Percentiles rank a stretch among this genome's conserved stretches.
phyloP scores from a whole-genome alignment of 225 moss, liverwort and hornwort genomes.

The Polytrichum commune region DNA sequence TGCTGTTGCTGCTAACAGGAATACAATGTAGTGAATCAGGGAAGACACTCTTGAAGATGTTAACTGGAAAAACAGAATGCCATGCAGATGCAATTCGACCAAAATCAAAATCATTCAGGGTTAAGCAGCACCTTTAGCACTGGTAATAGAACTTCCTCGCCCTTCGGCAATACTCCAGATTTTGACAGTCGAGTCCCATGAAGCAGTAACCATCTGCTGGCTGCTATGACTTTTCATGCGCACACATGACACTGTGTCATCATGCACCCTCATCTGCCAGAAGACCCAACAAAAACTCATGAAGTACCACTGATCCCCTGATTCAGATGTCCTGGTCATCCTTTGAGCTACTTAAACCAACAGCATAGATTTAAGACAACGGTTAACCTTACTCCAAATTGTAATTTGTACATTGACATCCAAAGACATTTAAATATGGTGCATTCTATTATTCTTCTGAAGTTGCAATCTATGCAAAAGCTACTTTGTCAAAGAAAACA shows the following conservation, averaged over 20 bases:
- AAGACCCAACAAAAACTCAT: conserved; percentile 6
- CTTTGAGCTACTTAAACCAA: too few species aligned
- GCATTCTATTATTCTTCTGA: too few species aligned
- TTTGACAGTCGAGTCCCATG: conserved; percentile 95
- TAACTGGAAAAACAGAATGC: too few species aligned
- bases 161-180: conserved; percentile 95
- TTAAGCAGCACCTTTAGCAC: conserved; percentile 50
- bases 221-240: conserved; percentile 62
- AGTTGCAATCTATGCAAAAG: too few species aligned
- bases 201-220: conserved; percentile 85
- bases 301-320: too few species aligned
- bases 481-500: neutral
- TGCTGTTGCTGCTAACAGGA: conserved; percentile 28
- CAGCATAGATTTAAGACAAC: too few species aligned
- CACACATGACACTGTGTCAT: conserved; percentile 92
- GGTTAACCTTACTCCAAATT: too few species aligned
- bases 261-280: conserved; percentile 89
- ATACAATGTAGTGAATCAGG: too few species aligned
- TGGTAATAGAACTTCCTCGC: conserved; percentile 77
- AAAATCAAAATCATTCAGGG: neutral
- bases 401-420: too few species aligned
- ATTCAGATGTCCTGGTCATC: too few species aligned
- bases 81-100: neutral
- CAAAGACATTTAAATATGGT: too few species aligned
- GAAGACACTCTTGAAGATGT: too few species aligned